Evolutionary conservation across 2,329 filamentous ascomycete species (phyloP).

Genomic region (Pseudopithomyces chartarum): DNA sequence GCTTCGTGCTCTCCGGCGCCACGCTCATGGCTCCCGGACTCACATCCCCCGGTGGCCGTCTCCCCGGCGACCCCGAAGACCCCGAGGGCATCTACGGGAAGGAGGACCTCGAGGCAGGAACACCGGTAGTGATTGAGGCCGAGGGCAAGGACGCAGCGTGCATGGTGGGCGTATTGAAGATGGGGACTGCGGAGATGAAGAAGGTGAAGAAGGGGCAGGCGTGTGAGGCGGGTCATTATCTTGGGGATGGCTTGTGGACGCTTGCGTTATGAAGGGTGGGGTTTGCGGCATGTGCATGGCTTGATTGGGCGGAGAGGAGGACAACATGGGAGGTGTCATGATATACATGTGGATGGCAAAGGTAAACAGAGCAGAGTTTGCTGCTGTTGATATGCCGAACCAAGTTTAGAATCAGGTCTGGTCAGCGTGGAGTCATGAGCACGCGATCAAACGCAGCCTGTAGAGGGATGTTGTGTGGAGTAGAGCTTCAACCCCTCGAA

Average conservation of each 20-base stretch:
- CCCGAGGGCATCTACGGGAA: constrained; percentile 52
- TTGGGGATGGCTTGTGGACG: constrained; percentile 93
- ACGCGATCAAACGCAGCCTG: not conserved
- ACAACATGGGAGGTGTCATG: not conserved
- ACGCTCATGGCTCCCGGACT: constrained; percentile 95
- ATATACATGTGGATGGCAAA: too few relatives aligned
- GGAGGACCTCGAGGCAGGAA: constrained; percentile 77
- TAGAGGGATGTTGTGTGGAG: not conserved
- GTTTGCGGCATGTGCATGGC: not conserved
- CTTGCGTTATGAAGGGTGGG: constrained; percentile 56
- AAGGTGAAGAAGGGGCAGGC: constrained; percentile 92
- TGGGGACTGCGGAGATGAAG: constrained; percentile 90
- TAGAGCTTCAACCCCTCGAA: not conserved
- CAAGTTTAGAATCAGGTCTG: not conserved
- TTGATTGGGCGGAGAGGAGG: not conserved
- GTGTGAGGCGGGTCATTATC: constrained; percentile 89
- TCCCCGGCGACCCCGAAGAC: constrained; percentile 63
- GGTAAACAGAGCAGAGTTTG: too few relatives aligned
- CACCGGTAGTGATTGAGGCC: constrained; percentile 85
- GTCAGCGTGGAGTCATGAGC: not conserved
- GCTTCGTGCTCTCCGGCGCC: constrained; percentile 91
- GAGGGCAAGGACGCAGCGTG: constrained; percentile 95
- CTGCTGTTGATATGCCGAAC: too few relatives aligned
- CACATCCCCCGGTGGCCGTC: constrained; percentile 78
- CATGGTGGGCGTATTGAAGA: constrained; percentile 81